phyloP scores from a whole-genome alignment of 2,329 filamentous ascomycete species.

The Colletotrichum sp. region DNA sequence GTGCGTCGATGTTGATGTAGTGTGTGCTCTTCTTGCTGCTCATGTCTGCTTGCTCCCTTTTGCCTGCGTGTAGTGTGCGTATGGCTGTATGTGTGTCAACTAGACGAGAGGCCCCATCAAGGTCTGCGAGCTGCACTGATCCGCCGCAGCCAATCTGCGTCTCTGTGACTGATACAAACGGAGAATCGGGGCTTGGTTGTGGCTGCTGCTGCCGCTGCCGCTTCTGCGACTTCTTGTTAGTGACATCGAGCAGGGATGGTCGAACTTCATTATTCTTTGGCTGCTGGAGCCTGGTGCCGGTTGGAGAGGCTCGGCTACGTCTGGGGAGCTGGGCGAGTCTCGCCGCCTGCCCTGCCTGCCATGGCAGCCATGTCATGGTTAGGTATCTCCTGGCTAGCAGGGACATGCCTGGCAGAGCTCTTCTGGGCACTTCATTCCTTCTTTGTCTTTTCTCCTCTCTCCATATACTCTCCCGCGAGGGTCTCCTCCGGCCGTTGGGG shows the following conservation, averaged over 20 bases:
- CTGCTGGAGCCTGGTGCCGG: not conserved
- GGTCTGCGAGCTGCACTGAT: conserved; percentile 1
- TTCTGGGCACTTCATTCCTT: not conserved
- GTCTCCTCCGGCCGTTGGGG: not conserved
- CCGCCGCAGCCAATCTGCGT: not conserved
- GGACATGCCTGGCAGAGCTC: not conserved
- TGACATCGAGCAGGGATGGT: not conserved
- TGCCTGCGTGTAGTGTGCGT: not conserved
- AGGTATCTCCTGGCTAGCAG: not conserved
- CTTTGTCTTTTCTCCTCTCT: not conserved
- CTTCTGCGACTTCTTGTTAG: not conserved
- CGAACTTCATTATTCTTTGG: not conserved
- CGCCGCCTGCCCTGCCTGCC: not conserved
- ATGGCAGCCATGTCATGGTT: not conserved
- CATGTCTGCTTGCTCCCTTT: not conserved
- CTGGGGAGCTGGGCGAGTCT: not conserved
- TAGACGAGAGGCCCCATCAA: not conserved
- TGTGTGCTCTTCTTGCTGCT: not conserved
- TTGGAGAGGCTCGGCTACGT: not conserved
- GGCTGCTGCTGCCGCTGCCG: not conserved
- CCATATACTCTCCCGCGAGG: not conserved
- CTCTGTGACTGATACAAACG: not conserved
- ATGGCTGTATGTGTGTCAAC: not conserved
- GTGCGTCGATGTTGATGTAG: conserved; percentile 19
- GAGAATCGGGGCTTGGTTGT: conserved; percentile 11